Base-by-base conservation (phyloP, 495 filamentous ascomycete genomes). In the Penicillium maclennaniae region DNA sequence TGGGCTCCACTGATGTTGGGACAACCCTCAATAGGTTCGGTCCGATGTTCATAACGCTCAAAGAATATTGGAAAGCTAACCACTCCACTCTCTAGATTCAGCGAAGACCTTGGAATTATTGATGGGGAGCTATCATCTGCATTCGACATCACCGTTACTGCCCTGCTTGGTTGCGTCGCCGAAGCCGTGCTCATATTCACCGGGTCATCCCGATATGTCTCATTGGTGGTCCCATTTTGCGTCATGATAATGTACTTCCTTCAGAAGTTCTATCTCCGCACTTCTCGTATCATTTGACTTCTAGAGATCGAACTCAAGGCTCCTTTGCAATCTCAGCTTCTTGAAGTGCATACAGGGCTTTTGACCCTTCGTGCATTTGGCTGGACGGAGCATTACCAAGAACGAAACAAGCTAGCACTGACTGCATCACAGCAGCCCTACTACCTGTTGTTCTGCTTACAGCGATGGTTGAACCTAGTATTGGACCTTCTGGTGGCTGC, bases 251-350 rank as follows among this genome's bases (percentile, higher is more conserved):
- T 82, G n/a, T 81, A 64, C 37, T 6, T 76, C 1, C 49, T 84
- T 3, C 81, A 85, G 50, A 69, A 63, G 8, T 72, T 76, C 61
- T 86, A 86, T 49, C 70, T 85, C 0, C 72, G 78, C 14, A 73
- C 93, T 7, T 92, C 66, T 1, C 73, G 78, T 1, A 82, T 84
- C 54, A 48, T 86, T 1, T 74, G 82, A 37, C 58, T 83, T 2
- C 60, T 87, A 0, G 82, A 84, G 46, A 72, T 82, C 10, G 79
- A 83, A 51, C 66, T 73, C n/a, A 79, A 77, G 50, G 60, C 69
- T 7, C 87, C 86, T 0, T 78, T 91, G 0, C 89, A 85, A 59
- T 83, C 88, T 50, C 81, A 83, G 45, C 89, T 93, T 54, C 77
- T 78, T 1, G 82, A 85, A 9, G 78, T 81, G 0, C 69, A 89